A percentile compares a stretch with the other conserved stretches of the same genome.
phyloP scores from a whole-genome alignment of 371 early-diverging fungal species.

The Mucor saturninus region DNA sequence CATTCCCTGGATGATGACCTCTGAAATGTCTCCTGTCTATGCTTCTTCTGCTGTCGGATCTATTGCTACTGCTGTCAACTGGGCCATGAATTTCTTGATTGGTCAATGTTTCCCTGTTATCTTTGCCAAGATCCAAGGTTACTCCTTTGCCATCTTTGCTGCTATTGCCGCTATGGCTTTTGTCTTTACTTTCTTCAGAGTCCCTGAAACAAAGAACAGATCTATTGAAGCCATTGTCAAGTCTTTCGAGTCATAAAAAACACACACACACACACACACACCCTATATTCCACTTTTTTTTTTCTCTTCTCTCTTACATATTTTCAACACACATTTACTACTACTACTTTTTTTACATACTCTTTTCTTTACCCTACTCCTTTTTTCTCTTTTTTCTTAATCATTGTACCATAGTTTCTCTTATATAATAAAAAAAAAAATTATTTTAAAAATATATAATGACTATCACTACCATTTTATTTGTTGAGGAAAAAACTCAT shows the following conservation, averaged over 20 bases:
- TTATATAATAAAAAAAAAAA: background rate
- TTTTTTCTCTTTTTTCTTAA: background rate
- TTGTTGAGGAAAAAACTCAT: slow-evolving; percentile 56
- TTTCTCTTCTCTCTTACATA: too few relatives aligned
- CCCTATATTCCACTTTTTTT: too few relatives aligned
- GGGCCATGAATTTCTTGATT: slow-evolving; percentile 47
- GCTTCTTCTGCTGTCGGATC: slow-evolving; percentile 59
- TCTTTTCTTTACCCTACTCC: background rate
- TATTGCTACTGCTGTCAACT: slow-evolving; percentile 66
- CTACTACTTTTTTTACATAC: background rate
- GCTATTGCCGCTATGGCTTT: slow-evolving; percentile 32
- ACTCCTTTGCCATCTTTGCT: slow-evolving; percentile 32
- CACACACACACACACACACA: too few relatives aligned
- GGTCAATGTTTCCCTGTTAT: slow-evolving; percentile 28
- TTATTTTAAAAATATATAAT: background rate
- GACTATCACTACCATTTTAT: slow-evolving; percentile 50
- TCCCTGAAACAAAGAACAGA: slow-evolving; percentile 82
- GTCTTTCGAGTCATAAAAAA: slow-evolving; percentile 3
- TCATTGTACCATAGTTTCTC: background rate
- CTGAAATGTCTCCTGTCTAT: slow-evolving; percentile 73
- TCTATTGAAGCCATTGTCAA: slow-evolving; percentile 63
- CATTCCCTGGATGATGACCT: slow-evolving; percentile 80
- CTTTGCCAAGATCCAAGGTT: slow-evolving; percentile 23
- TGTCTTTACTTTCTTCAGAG: slow-evolving; percentile 45
- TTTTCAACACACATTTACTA: background rate